Evolutionary conservation across 1,284 basidiomycete genomes (phyloP).

Genomic region (Phaffia rhodozyma): DNA sequence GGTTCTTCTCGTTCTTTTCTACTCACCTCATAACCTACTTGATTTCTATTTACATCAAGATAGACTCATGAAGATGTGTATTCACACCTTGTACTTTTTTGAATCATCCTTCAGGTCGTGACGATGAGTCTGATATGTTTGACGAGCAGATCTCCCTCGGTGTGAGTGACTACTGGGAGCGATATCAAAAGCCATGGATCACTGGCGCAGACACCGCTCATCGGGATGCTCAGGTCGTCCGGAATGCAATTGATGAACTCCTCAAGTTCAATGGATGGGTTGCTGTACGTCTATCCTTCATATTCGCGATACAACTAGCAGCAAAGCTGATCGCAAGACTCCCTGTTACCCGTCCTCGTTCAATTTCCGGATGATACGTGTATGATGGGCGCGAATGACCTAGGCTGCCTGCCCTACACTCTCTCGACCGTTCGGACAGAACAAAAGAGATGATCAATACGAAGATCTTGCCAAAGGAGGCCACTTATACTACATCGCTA

Average conservation of each 20-base stretch:
- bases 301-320: neutral
- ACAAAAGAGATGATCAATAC: constrained; percentile 67
- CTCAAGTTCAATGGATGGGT: constrained; percentile 94
- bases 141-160: constrained; percentile 61
- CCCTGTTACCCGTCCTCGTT: neutral
- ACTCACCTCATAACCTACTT: neutral
- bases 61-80: neutral
- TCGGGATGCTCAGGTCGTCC: constrained; percentile 74
- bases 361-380: neutral
- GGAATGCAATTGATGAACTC: constrained; percentile 75
- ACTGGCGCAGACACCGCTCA: constrained; percentile 65
- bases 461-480: constrained; percentile 69
- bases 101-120: constrained; percentile 48
- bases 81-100: neutral
- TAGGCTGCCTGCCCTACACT: constrained; percentile 74
- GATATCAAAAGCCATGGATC: constrained; percentile 81
- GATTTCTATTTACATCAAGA: neutral
- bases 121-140: constrained; percentile 68
- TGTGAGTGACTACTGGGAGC: constrained; percentile 72
- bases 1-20: neutral
- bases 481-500: constrained; percentile 82
- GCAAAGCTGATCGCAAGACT: neutral
- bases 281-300: constrained; percentile 37
- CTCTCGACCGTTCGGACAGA: constrained; percentile 77
- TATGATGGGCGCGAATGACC: too few relatives aligned